phyloP scores from a whole-genome alignment of 2,329 filamentous ascomycete species.

The Xylaria sp. region DNA sequence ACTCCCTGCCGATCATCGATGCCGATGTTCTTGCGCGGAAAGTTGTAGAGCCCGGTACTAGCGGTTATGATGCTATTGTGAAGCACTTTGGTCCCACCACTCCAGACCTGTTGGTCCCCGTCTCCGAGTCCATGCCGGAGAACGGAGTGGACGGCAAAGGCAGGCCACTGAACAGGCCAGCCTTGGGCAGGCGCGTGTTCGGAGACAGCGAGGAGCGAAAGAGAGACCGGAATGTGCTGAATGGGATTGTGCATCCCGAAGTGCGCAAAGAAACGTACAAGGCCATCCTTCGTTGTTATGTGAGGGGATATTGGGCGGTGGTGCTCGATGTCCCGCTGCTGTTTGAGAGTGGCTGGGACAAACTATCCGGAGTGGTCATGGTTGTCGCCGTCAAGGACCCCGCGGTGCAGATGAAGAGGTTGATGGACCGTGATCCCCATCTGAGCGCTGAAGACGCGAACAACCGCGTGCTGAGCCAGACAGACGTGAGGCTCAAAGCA shows the following conservation, averaged over 20 bases:
- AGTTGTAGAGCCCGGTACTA: constrained; percentile 88
- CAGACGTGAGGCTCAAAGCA: constrained; percentile 79
- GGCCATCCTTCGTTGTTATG: constrained; percentile 65
- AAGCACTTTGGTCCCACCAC: constrained; percentile 74
- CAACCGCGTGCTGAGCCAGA: constrained; percentile 81
- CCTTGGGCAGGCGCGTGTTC: constrained; percentile 80
- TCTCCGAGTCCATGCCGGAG: constrained; percentile 46
- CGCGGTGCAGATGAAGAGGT: constrained; percentile 71
- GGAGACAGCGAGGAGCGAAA: constrained; percentile 66
- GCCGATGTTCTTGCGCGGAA: constrained; percentile 87
- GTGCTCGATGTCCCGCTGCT: constrained; percentile 88
- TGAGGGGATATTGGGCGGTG: constrained; percentile 77
- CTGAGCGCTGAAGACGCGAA: constrained; percentile 79
- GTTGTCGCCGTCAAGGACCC: constrained; percentile 83
- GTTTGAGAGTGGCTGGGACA: constrained; percentile 83
- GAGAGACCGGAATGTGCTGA: constrained; percentile 70
- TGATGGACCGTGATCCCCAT: constrained; percentile 71
- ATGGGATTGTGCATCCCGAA: constrained; percentile 87
- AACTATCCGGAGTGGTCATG: constrained; percentile 76
- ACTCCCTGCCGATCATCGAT: constrained; percentile 86
- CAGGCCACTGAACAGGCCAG: constrained; percentile 76
- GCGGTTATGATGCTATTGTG: constrained; percentile 78
- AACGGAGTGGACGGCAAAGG: constrained; percentile 56
- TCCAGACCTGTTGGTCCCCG: constrained; percentile 72
- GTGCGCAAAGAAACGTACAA: constrained; percentile 79